phyloP scores from a whole-genome alignment of 768 basidiomycete species.

The Cubamyces lactineus region DNA sequence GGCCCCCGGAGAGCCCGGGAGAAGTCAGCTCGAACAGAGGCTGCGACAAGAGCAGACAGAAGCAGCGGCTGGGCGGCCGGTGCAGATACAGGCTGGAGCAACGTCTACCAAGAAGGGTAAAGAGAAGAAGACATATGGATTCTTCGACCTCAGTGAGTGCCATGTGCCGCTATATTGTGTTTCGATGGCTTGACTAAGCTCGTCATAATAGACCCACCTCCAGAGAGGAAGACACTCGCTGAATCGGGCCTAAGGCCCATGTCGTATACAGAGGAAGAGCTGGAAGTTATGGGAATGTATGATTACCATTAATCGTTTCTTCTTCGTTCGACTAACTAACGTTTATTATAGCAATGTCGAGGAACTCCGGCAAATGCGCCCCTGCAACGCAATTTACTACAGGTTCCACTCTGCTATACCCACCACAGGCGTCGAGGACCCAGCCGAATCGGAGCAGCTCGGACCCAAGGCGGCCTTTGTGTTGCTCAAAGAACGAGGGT shows the following conservation, averaged over 20 bases:
- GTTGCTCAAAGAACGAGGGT: slow-evolving; percentile 59
- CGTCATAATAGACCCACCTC: slow-evolving; percentile 15
- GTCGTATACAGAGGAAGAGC: slow-evolving; percentile 24
- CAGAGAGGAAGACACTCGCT: slow-evolving; percentile 24
- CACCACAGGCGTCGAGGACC: background rate
- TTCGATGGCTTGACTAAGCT: background rate
- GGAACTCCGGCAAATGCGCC: slow-evolving; percentile 59
- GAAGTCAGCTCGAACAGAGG: slow-evolving; percentile 23
- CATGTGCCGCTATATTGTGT: background rate
- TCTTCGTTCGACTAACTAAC: background rate
- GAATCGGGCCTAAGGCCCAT: slow-evolving; percentile 28
- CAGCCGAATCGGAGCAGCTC: slow-evolving; percentile 33
- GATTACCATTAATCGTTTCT: background rate
- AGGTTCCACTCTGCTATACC: slow-evolving; percentile 48
- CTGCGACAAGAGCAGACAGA: slow-evolving; percentile 5
- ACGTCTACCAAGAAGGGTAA: slow-evolving; percentile 21
- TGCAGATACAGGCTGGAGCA: background rate
- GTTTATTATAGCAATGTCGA: slow-evolving; percentile 46
- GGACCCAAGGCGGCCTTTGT: slow-evolving; percentile 60
- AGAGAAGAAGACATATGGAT: slow-evolving; percentile 23
- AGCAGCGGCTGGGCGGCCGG: background rate
- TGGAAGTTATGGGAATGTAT: slow-evolving; percentile 33
- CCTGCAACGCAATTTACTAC: slow-evolving; percentile 59
- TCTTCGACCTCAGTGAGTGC: slow-evolving; percentile 29
- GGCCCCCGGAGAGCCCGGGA: slow-evolving; percentile 34